Conservation (phyloP, 164 flowering plant species). For the Aristolochia californica region DNA sequence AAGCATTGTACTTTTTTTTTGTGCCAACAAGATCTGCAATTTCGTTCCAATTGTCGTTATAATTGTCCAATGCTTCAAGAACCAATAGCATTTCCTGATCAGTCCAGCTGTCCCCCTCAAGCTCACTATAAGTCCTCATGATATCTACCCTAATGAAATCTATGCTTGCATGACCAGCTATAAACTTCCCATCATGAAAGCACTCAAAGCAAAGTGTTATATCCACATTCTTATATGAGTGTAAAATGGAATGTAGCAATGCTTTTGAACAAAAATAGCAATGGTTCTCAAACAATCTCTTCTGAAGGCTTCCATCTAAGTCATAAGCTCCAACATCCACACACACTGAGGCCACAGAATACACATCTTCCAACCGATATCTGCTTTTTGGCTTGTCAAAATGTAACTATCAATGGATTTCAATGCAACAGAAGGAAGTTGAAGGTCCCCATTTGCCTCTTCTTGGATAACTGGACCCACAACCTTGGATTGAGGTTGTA, state of each 20-base stretch:
- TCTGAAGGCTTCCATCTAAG: conserved; percentile 64
- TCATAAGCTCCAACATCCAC: conserved; percentile 37
- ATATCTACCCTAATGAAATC: background rate
- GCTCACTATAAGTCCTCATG: background rate
- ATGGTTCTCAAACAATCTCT: conserved; percentile 50
- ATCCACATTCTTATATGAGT: conserved; percentile 87
- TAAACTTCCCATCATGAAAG: too few relatives aligned
- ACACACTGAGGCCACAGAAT: conserved; percentile 23
- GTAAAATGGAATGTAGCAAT: conserved; percentile 44
- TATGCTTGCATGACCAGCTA: too few relatives aligned
- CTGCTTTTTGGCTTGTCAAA: too few relatives aligned
- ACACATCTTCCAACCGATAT: conserved; percentile 51
- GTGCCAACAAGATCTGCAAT: too few relatives aligned
- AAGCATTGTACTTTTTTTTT: too few relatives aligned
- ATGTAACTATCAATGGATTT: too few relatives aligned
- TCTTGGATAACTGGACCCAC: too few relatives aligned
- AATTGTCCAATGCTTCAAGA: conserved; percentile 1
- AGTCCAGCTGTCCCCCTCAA: background rate
- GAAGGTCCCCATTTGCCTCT: too few relatives aligned
- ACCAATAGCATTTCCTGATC: background rate
- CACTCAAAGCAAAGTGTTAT: too few relatives aligned
- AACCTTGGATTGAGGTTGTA: too few relatives aligned
- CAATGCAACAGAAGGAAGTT: too few relatives aligned
- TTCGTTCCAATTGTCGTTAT: background rate
- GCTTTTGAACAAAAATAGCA: conserved; percentile 61